Evolutionary conservation across 2,329 filamentous ascomycete genomes (phyloP), one percentile per base, ranked within the genome.

Genomic region (Neofusicoccum cordaticola): DNA sequence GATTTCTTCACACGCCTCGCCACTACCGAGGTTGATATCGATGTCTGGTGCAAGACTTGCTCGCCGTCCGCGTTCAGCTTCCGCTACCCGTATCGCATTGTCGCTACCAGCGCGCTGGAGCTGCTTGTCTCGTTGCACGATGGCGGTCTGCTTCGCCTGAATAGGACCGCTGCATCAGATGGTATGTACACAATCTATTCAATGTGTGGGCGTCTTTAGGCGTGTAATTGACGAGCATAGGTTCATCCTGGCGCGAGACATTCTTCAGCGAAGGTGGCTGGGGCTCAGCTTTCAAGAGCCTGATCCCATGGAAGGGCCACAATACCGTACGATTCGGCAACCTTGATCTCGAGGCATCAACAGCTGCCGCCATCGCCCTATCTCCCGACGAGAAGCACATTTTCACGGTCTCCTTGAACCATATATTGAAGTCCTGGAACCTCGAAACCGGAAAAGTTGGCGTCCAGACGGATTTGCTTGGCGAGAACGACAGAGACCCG

Each of bases 381-480:
- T 82, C 81, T 44, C 80, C 80, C 3, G 80, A 83, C 65, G 74
- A 73, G 17, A 86, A 68, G 77, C 86, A 74, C 69, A 79, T 88
- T 9, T 91, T 97, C 71, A 93, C 93, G 0, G 87, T 97, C 56
- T 95, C 91, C 68, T 82, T 99, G 66, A 93, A 99, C 70, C 93
- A 99, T 74, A 89, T 88, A 11, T 80, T 99, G 73, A 89, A 93
- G 71, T 88, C 95, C 44, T 98, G 95, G 94, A 95, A 96, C 72
- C 82, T 94, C 37, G 82, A 86, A n/a, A 91, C 86, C 44, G 93
- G 93, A 52, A 90, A 89, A 73, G 85, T 96, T 63, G 86, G 91
- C 4, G 87, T 88, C 64, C 88, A 89, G 5, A 88, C 87, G 69
- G 94, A 99, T 76, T 83, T 99, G 37, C 77, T 98, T 15, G 87